Evolutionary conservation across 1,284 basidiomycete genomes (phyloP), one percentile per base, ranked within the genome.

Genomic region (Leccinum solheimii): DNA sequence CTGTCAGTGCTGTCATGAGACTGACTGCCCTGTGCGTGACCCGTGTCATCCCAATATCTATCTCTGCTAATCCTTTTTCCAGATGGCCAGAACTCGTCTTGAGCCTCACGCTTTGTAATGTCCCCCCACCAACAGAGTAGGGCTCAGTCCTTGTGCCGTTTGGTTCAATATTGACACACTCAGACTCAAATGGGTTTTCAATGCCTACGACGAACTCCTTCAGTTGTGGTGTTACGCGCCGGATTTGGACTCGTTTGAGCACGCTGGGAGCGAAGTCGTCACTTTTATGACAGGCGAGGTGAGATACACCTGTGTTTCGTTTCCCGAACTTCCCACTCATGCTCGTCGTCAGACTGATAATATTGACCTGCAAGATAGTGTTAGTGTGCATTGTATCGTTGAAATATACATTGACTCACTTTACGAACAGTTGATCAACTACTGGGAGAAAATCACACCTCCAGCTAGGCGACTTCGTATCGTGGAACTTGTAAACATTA

Each of bases 81-180:
- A 70, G 88, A 60, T 91, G 89, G 72, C 87, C 88, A n/a, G 87
- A 90, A 63, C 77, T 85, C 67, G 86, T 85, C 67, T 72, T 86
- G 34, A 90, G 87, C 66, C 75, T 91, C 54, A 85, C 86, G 3
- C 76, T 91, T 14, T 85, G 85, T 67, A 90, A 88, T 69, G 81
- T 88, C 21, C 86, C 88, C 21, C 78, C 87, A 13, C 85, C 86
- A 50, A 80, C 80, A 50, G 87, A 90, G 90, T 91, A 69, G 67
- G 86, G 77, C 19, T 49, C 43, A 11, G 21, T 19, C 26, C 30
- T 32, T 23, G 40, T 50, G 8, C 38, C 45, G 56, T 26, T 38
- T 27, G n/a, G 52, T 63, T 21, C 34, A 45, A 57, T 43, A 58
- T 59, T 60, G 27, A 68, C 57, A 49, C 32, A 1, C 56, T 23